Percentiles rank a stretch among this genome's conserved stretches.
phyloP scores from a whole-genome alignment of 108 stramenopile genomes.

The Cyclotella atomus region DNA sequence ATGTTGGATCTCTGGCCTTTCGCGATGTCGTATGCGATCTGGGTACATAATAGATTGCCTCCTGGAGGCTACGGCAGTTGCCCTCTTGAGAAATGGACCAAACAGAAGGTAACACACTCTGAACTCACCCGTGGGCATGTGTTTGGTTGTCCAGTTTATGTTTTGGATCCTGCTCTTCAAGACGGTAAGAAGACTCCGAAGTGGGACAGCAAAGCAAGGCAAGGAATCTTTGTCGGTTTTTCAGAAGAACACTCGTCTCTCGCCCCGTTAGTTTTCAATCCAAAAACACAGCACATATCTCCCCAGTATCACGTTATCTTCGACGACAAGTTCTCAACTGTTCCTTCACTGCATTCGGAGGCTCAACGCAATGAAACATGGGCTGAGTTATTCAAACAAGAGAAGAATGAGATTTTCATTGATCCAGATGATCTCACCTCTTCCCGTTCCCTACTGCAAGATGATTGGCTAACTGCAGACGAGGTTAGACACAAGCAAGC shows the following conservation, averaged over 20 bases:
- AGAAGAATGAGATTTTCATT: not conserved
- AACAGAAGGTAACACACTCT: not conserved
- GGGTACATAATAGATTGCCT: conserved; percentile 48
- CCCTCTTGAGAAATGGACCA: conserved; percentile 31
- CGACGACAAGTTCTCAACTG: conserved; percentile 57
- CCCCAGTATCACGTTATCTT: conserved; percentile 63
- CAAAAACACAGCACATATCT: conserved; percentile 35
- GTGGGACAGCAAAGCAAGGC: conserved; percentile 24
- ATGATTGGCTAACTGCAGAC: too few species aligned
- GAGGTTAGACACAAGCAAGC: too few species aligned
- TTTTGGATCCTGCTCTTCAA: conserved; percentile 41
- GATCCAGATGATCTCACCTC: not conserved
- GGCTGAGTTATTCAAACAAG: not conserved
- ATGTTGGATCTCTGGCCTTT: conserved; percentile 40
- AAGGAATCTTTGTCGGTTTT: conserved; percentile 3
- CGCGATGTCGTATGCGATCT: conserved; percentile 45
- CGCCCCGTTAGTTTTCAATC: conserved; percentile 48
- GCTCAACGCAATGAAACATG: not conserved
- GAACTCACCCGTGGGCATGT: conserved; percentile 12
- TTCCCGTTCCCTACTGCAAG: not conserved
- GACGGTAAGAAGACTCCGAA: conserved; percentile 50
- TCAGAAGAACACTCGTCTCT: conserved; percentile 31
- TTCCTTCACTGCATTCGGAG: not conserved
- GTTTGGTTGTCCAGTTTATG: conserved; percentile 52
- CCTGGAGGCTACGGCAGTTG: conserved; percentile 13